These are phyloP conservation scores for Coemansia aciculifera DNA, from an alignment of 192 early-diverging fungal genomes.

Conservation along the genomic window DNA sequence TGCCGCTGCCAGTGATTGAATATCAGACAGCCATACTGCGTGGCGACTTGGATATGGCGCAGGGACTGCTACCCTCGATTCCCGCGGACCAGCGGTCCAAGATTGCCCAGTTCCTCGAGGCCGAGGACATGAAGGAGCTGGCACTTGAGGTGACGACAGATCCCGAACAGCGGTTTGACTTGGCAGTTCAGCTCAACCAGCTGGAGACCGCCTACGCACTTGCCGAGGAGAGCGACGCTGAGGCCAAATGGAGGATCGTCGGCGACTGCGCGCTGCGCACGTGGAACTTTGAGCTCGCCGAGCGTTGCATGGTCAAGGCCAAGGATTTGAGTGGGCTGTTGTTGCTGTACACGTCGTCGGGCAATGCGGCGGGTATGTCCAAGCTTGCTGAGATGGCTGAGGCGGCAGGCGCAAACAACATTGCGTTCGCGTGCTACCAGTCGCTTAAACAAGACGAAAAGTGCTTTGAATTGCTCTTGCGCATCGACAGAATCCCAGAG, in stretches of 20 bases:
- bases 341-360: constrained; percentile 86
- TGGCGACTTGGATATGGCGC: constrained; percentile 86
- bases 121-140: constrained; percentile 86
- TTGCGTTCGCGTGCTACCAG: constrained; percentile 85
- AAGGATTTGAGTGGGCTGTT: constrained; percentile 90
- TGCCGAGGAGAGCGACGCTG: constrained; percentile 79
- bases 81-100: constrained; percentile 85
- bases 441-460: constrained; percentile 73
- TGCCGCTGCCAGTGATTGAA: constrained; percentile 94
- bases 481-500: constrained; percentile 88
- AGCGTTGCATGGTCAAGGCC: constrained; percentile 84
- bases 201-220: constrained; percentile 85
- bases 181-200: constrained; percentile 83
- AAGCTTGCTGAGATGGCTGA: constrained; percentile 67
- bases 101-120: constrained; percentile 94
- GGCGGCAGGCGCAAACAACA: constrained; percentile 81
- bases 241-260: constrained; percentile 91
- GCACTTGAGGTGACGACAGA: constrained; percentile 95
- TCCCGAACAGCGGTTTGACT: constrained; percentile 92
- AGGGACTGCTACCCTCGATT: constrained; percentile 77
- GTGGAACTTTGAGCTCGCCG: constrained; percentile 93
- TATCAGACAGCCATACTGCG: constrained; percentile 98
- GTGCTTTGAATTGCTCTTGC: constrained; percentile 83
- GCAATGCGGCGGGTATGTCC: constrained; percentile 76
- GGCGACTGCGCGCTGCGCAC: constrained; percentile 83